These are phyloP conservation scores for Cucurbita ficifolia DNA, from an alignment of 306 rosid genomes.

Conservation along the genomic window DNA sequence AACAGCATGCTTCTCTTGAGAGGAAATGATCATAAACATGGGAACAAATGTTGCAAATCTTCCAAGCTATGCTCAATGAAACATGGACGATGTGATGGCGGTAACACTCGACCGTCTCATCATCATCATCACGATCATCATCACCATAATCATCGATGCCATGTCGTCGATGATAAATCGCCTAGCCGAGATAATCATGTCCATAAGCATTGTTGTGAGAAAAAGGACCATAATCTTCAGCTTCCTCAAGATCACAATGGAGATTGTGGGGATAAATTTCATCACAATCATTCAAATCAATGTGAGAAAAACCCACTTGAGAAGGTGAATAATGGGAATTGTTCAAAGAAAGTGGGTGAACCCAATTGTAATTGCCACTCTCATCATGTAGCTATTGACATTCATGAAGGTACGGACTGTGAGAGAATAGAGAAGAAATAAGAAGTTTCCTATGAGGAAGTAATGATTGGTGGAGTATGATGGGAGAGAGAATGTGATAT, in stretches of 20 bases:
- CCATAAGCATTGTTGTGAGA: conserved; percentile 25
- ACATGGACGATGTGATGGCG: background rate
- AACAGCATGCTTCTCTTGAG: conserved; percentile 77
- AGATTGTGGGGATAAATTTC: background rate
- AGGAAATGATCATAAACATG: conserved; percentile 11
- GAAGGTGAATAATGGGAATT: background rate
- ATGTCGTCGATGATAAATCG: background rate
- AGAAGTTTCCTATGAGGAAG: background rate
- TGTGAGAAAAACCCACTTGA: background rate
- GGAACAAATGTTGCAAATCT: background rate
- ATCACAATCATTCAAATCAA: background rate
- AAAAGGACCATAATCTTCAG: background rate
- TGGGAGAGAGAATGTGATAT: background rate
- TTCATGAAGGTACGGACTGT: background rate
- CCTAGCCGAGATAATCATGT: conserved; percentile 5
- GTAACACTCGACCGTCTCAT: background rate
- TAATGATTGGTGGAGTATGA: background rate
- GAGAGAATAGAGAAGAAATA: background rate
- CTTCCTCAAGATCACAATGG: background rate
- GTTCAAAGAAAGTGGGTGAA: background rate
- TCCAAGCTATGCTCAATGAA: background rate
- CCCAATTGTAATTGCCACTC: background rate
- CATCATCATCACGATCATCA: background rate
- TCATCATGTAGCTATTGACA: background rate
- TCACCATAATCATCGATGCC: background rate